These are phyloP conservation scores for Aspergillus vadensis DNA, from an alignment of 2,329 filamentous ascomycete species.

Conservation along the genomic window DNA sequence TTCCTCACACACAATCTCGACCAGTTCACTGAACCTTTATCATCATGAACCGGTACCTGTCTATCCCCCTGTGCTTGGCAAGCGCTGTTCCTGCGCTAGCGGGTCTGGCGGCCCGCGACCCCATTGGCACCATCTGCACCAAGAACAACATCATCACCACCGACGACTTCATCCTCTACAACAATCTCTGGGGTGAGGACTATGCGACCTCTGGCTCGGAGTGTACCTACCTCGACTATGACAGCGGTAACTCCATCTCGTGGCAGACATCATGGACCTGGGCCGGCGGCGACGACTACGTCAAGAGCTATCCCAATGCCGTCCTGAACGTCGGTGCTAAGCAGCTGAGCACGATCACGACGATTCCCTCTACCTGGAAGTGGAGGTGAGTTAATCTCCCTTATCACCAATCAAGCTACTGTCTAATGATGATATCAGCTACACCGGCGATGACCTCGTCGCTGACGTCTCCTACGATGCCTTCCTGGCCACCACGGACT, in stretches of 20 bases:
- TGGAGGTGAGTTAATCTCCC: constrained; percentile 31
- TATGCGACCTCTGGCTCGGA: constrained; percentile 36
- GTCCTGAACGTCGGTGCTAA: constrained; percentile 10
- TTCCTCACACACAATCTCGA: not conserved
- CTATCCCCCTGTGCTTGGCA: constrained; percentile 1
- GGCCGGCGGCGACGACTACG: constrained; percentile 36
- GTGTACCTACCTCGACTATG: constrained; percentile 41
- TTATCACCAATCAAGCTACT: not conserved
- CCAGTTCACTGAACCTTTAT: too few relatives aligned
- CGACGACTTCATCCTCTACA: constrained; percentile 49
- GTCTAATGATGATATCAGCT: constrained; percentile 26
- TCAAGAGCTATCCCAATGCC: constrained; percentile 43
- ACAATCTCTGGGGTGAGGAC: constrained; percentile 50
- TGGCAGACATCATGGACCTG: constrained; percentile 47
- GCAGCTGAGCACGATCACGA: constrained; percentile 29
- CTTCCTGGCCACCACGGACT: constrained; percentile 50
- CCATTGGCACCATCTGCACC: constrained; percentile 5
- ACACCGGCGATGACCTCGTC: constrained; percentile 49
- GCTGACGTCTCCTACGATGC: constrained; percentile 59
- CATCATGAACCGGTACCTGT: not conserved
- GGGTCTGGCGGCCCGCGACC: not conserved
- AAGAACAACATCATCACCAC: constrained; percentile 31
- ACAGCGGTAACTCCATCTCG: constrained; percentile 29
- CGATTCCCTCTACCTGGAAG: constrained; percentile 43
- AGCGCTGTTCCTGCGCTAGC: constrained; percentile 6